Percentiles rank a stretch among this genome's conserved stretches.
Evolutionary conservation across 495 filamentous ascomycete species (phyloP).

Genomic region (Penicillium argentinense): DNA sequence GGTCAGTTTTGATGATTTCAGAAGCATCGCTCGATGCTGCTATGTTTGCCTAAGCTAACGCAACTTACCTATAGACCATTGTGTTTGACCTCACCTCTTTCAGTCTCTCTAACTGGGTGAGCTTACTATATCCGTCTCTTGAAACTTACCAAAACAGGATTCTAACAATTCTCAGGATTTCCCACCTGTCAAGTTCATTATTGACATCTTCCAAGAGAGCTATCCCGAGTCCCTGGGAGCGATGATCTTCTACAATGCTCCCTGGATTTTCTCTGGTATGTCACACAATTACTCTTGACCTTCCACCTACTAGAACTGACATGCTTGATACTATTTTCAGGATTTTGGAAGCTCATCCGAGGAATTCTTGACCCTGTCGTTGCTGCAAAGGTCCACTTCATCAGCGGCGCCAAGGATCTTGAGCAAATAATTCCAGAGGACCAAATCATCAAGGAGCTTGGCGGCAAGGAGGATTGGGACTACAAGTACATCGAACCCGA

Average conservation of each 20-base stretch:
- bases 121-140: no score
- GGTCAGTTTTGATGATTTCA: conserved; percentile 49
- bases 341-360: conserved; percentile 81
- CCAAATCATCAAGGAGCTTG: conserved; percentile 75
- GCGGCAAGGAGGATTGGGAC: conserved; percentile 77
- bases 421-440: conserved; percentile 64
- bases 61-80: conserved; percentile 53
- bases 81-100: conserved; percentile 93
- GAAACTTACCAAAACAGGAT: no score
- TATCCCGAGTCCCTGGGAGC: conserved; percentile 87
- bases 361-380: conserved; percentile 96
- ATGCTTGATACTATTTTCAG: conserved; percentile 27
- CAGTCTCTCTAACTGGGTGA: conserved; percentile 85
- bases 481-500: conserved; percentile 78
- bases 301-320: background rate
- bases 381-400: conserved; percentile 92
- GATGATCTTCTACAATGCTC: conserved; percentile 89
- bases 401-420: conserved; percentile 71
- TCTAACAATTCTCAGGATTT: conserved; percentile 76
- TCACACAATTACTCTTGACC: background rate
- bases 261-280: conserved; percentile 86
- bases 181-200: conserved; percentile 91
- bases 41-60: background rate
- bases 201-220: conserved; percentile 94
- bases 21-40: background rate